phyloP scores from a whole-genome alignment of 192 early-diverging fungal genomes.

The Backusella parvicylindrica region DNA sequence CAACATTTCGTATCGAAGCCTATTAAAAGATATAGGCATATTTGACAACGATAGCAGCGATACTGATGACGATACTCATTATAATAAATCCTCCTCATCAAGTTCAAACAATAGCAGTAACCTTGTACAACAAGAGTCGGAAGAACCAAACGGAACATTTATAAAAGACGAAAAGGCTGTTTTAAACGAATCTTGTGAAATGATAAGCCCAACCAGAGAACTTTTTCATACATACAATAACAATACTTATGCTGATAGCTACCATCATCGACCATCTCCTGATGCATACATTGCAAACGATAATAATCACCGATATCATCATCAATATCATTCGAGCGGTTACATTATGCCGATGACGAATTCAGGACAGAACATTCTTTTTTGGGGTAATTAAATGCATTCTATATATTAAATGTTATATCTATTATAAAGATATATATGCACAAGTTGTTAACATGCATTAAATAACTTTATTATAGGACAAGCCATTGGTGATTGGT shows the following conservation, averaged over 20 bases:
- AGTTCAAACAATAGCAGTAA: not conserved
- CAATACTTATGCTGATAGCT: not conserved
- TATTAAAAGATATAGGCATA: conserved; percentile 16
- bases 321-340: not conserved
- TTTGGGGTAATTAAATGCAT: conserved; percentile 15
- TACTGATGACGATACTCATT: not conserved
- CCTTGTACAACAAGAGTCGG: not conserved
- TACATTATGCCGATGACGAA: not conserved
- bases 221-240: not conserved
- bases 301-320: not conserved
- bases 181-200: not conserved
- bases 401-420: not conserved
- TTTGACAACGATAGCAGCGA: not conserved
- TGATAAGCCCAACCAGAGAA: not conserved
- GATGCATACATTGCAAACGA: not conserved
- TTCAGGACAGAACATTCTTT: not conserved
- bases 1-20: not conserved
- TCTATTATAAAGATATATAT: no score
- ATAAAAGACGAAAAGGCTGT: conserved; percentile 2
- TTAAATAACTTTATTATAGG: conserved; percentile 16
- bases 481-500: conserved; percentile 41
- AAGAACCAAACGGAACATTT: not conserved
- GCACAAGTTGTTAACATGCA: not conserved
- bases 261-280: not conserved
- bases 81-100: not conserved